Conservation (phyloP, 352 stramenopile genomes). For the Ophiocytium majus region DNA sequence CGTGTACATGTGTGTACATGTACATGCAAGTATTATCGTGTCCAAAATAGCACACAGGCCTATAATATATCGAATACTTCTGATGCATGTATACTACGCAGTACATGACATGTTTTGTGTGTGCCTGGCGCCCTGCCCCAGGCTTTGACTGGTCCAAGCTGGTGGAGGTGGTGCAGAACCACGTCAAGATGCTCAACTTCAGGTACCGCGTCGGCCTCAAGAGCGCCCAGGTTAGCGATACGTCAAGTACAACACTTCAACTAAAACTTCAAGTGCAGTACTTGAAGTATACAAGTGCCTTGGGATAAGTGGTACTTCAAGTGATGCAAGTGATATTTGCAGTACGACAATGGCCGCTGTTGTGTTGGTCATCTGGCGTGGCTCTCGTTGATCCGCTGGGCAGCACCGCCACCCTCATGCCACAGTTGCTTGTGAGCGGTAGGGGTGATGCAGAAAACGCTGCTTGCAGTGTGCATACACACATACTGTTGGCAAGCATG, state of each 20-base stretch:
- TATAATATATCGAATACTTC: background rate
- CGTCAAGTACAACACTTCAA: background rate
- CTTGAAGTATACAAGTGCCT: background rate
- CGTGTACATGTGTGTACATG: too few relatives aligned
- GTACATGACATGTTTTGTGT: background rate
- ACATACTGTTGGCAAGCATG: background rate
- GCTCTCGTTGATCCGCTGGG: too few relatives aligned
- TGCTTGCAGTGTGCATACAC: background rate
- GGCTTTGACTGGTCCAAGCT: constrained; percentile 85
- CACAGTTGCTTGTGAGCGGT: too few relatives aligned
- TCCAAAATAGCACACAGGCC: too few relatives aligned
- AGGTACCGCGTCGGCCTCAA: constrained; percentile 86
- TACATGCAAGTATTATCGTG: too few relatives aligned
- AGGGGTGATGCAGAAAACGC: background rate
- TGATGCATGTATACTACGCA: background rate
- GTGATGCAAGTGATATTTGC: background rate
- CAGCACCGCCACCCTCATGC: too few relatives aligned
- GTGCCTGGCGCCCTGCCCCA: background rate
- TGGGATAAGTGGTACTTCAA: background rate
- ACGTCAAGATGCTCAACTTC: constrained; percentile 97
- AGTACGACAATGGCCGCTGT: background rate
- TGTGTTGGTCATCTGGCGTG: too few relatives aligned
- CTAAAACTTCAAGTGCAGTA: background rate
- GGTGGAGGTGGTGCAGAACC: constrained; percentile 87
- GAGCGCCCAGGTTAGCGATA: constrained; percentile 48